Evolutionary conservation across 225 moss, liverwort and hornwort genomes (phyloP).

Genomic region (Pseudoscleropodium purum): DNA sequence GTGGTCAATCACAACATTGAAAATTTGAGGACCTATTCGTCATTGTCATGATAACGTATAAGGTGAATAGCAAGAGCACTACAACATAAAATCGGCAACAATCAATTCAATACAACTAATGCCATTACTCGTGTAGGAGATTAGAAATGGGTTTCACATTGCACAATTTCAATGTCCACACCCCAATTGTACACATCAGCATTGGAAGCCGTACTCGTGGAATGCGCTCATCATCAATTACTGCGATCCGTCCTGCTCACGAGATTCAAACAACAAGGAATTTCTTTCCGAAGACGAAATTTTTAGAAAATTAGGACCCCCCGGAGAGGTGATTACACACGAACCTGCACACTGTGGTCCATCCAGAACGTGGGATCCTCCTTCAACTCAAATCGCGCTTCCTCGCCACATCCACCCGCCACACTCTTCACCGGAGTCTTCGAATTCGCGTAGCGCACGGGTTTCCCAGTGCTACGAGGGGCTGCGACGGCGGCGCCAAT

Average conservation of each 20-base stretch:
- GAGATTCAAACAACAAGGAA: neutral
- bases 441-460: constrained; percentile 15
- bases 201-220: neutral
- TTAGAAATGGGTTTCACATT: neutral
- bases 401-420: neutral
- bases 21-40: neutral
- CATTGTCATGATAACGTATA: neutral
- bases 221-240: neutral
- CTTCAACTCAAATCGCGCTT: constrained; percentile 35
- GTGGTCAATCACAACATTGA: neutral
- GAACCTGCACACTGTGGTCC: constrained; percentile 85
- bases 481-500: neutral
- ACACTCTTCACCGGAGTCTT: neutral
- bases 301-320: neutral
- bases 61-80: neutral
- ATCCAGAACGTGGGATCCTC: constrained; percentile 79
- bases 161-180: neutral
- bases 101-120: neutral
- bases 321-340: neutral
- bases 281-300: neutral
- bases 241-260: neutral
- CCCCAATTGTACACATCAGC: neutral
- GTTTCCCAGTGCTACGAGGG: constrained; percentile 34
- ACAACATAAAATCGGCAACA: neutral
- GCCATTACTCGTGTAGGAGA: neutral